A percentile compares a stretch with the other conserved stretches of the same genome.
phyloP scores from a whole-genome alignment of 805 yeast genomes.

The Sugiyamaella mastotermitis region DNA sequence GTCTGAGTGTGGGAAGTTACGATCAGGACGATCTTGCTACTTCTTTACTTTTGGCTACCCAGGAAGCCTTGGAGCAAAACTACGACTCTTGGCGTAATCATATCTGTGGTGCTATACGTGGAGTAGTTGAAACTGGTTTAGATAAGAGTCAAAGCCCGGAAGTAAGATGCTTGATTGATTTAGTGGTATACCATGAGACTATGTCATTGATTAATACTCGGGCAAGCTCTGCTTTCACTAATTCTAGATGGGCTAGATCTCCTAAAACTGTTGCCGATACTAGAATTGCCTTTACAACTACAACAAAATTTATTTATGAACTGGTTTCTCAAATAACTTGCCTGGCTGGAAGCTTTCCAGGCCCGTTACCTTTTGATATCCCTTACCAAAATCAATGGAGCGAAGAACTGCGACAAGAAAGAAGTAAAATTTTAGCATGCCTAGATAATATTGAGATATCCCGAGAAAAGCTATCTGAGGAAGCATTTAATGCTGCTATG shows the following conservation, averaged over 20 bases:
- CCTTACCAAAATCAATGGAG: slow-evolving; percentile 4
- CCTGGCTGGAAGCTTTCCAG: background rate
- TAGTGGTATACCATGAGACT: slow-evolving; percentile 15
- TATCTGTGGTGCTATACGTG: slow-evolving; percentile 14
- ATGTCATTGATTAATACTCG: slow-evolving; percentile 5
- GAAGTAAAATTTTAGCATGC: slow-evolving; percentile 6
- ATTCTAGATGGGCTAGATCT: background rate
- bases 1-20: slow-evolving; percentile 1
- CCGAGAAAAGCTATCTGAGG: slow-evolving; percentile 6
- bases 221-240: background rate
- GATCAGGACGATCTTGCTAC: slow-evolving; percentile 12
- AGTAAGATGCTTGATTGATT: slow-evolving; percentile 4
- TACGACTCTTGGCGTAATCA: slow-evolving; percentile 15
- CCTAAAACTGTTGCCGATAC: slow-evolving; percentile 6
- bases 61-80: slow-evolving; percentile 12
- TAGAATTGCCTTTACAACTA: background rate
- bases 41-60: slow-evolving; percentile 15
- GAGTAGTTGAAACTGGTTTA: slow-evolving; percentile 4
- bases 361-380: background rate
- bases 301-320: background rate
- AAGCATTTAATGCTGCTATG: slow-evolving; percentile 9
- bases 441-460: slow-evolving; percentile 7
- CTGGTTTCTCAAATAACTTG: no score
- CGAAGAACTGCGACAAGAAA: background rate
- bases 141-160: slow-evolving; percentile 2